These are phyloP conservation scores for Juncus effusus DNA, from an alignment of 176 grass and related monocot species.

Conservation along the genomic window DNA sequence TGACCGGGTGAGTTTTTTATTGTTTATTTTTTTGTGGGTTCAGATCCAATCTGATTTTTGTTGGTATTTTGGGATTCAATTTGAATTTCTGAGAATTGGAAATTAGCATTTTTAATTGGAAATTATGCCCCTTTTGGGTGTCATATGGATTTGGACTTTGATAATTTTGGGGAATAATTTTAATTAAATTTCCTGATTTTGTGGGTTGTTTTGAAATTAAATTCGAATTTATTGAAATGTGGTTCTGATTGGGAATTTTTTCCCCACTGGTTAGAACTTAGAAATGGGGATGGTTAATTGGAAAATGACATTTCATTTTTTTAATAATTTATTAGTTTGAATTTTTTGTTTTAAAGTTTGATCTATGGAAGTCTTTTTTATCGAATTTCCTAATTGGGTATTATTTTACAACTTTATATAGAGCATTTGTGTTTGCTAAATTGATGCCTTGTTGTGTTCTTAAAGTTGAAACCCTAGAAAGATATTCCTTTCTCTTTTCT, in stretches of 20 bases:
- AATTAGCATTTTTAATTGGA: neutral
- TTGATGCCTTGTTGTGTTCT: neutral
- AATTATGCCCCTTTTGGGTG: neutral
- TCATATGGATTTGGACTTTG: neutral
- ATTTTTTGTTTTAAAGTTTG: neutral
- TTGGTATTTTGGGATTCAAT: slow-evolving; percentile 18
- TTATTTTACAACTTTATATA: neutral
- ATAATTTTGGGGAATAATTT: neutral
- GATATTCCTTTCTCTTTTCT: neutral
- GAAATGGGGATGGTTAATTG: slow-evolving; percentile 4
- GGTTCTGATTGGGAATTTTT: neutral
- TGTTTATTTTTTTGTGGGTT: neutral
- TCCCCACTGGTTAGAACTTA: neutral
- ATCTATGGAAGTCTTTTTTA: neutral
- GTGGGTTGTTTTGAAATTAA: slow-evolving; percentile 18
- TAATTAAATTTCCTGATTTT: slow-evolving; percentile 11
- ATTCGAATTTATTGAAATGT: slow-evolving; percentile 7
- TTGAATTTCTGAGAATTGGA: slow-evolving; percentile 11
- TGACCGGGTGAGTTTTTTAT: slow-evolving; percentile 46
- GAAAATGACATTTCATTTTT: neutral
- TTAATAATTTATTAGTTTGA: neutral
- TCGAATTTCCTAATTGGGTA: neutral
- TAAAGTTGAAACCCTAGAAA: slow-evolving; percentile 19
- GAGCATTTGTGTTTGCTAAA: neutral
- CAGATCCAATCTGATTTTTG: slow-evolving; percentile 29